Evolutionary conservation across 768 basidiomycete species (phyloP), one percentile per base, ranked within the genome.

Genomic region (Amanita phalloides): DNA sequence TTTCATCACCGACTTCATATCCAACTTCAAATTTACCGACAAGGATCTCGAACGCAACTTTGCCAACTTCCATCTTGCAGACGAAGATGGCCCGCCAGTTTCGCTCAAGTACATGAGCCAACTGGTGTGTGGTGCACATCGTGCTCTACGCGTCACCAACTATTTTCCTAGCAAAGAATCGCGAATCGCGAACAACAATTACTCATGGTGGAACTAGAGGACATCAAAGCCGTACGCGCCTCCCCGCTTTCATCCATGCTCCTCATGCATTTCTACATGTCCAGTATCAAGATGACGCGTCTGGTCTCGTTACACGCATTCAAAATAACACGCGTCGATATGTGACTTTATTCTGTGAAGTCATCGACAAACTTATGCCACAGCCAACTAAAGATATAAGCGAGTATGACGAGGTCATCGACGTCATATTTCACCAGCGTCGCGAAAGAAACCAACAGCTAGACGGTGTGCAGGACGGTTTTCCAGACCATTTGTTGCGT

Each of bases 391-490:
- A 84, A 62, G 93, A 96, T 59, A 88, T 97, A 54, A 85, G 82
- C 53, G 84, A 90, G 56, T 80, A 91, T 37, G 88, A 91, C 55
- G 96, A 99, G 65, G 94, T 97, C 45, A 88, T 97, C 37, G 96
- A 99, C 66, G 84, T 98, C 4, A 96, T 99, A 53, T 76, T 98
- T 56, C 91, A 93, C 64, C 96, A 98, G 62, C 77, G 96, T 49
- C 75, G 84, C 49, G 89, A 96, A 64, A 77, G 90, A 53, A 97
- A 97, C 60, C 81, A 85, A 51, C 81, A 86, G 64, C 73, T 82
- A 36, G 87, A 89, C 51, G 84, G 80, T 20, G 66, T 66, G n/a
- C 78, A 84, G 55, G 79, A 82, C 17, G 80, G 81, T 30, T 98
- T 98, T 66, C 96, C 96, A 0, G 81, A 87, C 45, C 91, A 95